Base-by-base conservation (phyloP, 441 rosid species). In the Hypseocharis bilobata region DNA sequence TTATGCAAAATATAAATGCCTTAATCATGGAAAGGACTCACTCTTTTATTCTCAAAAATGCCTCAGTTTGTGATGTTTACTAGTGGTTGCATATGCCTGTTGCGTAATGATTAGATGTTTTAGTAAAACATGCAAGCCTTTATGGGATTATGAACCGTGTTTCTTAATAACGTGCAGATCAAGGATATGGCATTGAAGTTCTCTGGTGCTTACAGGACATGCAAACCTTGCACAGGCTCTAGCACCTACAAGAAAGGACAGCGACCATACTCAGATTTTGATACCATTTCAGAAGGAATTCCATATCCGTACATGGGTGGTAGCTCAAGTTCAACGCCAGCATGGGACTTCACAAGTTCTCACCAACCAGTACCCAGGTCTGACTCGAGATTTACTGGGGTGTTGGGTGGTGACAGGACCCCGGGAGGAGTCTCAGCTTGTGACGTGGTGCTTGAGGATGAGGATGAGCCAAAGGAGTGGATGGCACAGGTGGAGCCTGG, bases 401-500 rank as follows among this genome's bases (percentile, higher is more conserved):
- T 52, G 19, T 83, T 64, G 22, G 51, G 77, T 13, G 88, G 80
- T 55, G 96, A 84, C 44, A 68, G 80, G 28, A 73, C 79, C 29
- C 78, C 84, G 5, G 68, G 76, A 30, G 69, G 69, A 10, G 68
- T 51, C 11, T 85, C 76, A 29, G 81, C 96, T 16, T 64, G 84
- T 65, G 97, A 91, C 64, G 84, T 87, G 56, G 88, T 86, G 32
- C 68, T 93, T 3, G 96, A 89, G 49, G 92, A 91, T 34, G 96
- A 91, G 32, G 85, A 86, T 32, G 88, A 76, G 68, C 84, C 89
- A 7, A 91, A 94, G 74, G 99, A 94, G 65, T 94, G 99, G 99
- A 89, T 94, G 98, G 98, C 99, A 30, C 99, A 91, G 79, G 99
- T 94, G 30, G 99, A 91, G 76, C 99, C 99, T 0, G 99, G 98